Base-by-base conservation (phyloP, 345 rosid species). In the Salix purpurea region DNA sequence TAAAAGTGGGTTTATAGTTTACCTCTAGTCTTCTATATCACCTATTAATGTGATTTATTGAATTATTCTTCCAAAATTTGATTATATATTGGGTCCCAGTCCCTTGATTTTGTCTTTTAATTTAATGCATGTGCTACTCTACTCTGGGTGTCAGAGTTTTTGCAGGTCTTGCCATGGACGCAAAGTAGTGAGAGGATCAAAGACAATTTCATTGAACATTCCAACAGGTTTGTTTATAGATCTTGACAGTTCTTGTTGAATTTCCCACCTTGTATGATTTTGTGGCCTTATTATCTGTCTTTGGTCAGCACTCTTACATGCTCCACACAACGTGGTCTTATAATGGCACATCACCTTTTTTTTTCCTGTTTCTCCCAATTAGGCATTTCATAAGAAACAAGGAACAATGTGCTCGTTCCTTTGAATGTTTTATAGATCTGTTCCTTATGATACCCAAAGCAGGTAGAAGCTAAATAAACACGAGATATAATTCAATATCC, bases 101-200 rank as follows among this genome's bases (percentile, higher is more conserved):
- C 28, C 28, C 2, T 58, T 58, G 14, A 10, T n/a, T 56, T 56
- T 56, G 0, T 21, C 24, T n/a, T 56, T n/a, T 3, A n/a, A 58
- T 52, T 58, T n/a, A 58, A 30, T 19, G 69, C 69, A 30, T 42
- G 50, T 30, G 39, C 12, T 30, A 65, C n/a, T 12, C 42, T 46
- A 34, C 50, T 69, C 8, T 23, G 84, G 76, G 80, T 70, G 34
- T 79, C 89, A 96, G 99, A 94, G 91, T 71, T 74, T 90, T 69
- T 96, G 99, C 94, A 91, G 85, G 84, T 81, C 97, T 65, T 96
- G 99, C 85, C 88, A 87, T 83, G 99, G 99, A 50, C 87, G 81
- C 58, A 88, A 86, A 83, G 93, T 96, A 71, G 87, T 90, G 74
- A 84, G 78, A 80, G 98, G 99, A 82, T 74, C 87, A 70, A 96